Evolutionary conservation across 192 early-diverging fungal species (phyloP).

Genomic region (Dimargaris xerosporica): DNA sequence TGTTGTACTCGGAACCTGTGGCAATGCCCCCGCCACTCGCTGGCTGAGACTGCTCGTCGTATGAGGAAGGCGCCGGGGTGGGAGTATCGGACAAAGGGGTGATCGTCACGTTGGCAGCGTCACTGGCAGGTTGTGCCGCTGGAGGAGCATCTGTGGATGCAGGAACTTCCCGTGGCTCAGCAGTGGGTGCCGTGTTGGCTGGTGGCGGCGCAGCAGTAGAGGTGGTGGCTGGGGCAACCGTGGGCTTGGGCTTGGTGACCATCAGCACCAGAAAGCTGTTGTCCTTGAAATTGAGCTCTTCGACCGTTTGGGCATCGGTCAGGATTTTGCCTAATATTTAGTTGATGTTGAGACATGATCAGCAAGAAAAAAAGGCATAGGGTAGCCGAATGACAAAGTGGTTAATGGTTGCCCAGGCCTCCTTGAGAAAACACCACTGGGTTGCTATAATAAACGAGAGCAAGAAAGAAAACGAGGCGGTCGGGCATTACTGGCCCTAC

Average conservation of each 20-base stretch:
- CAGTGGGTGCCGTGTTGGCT: too few species aligned
- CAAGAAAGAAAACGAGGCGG: too few species aligned
- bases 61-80: neutral
- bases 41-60: neutral
- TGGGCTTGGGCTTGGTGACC: conserved; percentile 55
- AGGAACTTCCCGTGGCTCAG: conserved; percentile 25
- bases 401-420: too few species aligned
- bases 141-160: conserved; percentile 21
- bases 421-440: too few species aligned
- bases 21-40: conserved; percentile 24
- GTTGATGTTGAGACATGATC: neutral
- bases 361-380: too few species aligned
- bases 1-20: conserved; percentile 64
- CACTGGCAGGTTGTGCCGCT: conserved; percentile 25
- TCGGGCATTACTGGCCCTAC: conserved; percentile 11
- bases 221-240: conserved; percentile 23
- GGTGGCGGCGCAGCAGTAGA: too few species aligned
- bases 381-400: neutral
- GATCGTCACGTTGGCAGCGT: conserved; percentile 22
- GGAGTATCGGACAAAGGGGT: conserved; percentile 6
- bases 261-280: conserved; percentile 93
- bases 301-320: conserved; percentile 54
- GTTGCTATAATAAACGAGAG: too few species aligned
- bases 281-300: conserved; percentile 62
- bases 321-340: conserved; percentile 67